phyloP scores from a whole-genome alignment of 179 eudicot genomes.

The Vitellaria paradoxa region DNA sequence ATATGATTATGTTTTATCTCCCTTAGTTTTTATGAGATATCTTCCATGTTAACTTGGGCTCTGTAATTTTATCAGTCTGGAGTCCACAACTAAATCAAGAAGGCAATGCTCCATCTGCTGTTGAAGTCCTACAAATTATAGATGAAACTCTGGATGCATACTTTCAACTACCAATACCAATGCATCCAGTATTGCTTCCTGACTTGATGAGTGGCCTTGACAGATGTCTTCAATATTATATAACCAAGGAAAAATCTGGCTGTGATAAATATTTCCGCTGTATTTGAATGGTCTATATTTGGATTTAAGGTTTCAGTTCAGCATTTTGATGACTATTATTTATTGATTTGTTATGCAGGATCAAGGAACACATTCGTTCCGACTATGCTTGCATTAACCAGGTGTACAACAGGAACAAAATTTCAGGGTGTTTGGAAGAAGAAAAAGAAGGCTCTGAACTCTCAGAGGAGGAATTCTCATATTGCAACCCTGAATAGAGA shows the following conservation, averaged over 20 bases:
- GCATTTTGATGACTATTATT: not conserved
- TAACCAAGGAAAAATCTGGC: constrained; percentile 80
- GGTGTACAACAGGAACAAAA: constrained; percentile 70
- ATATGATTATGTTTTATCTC: not conserved
- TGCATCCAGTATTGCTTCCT: constrained; percentile 90
- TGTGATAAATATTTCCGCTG: constrained; percentile 57
- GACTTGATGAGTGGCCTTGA: constrained; percentile 88
- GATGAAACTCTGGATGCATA: constrained; percentile 86
- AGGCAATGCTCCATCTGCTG: constrained; percentile 82
- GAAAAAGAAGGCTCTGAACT: constrained; percentile 63
- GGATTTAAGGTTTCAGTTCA: not conserved
- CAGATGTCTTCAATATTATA: constrained; percentile 78
- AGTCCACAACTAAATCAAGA: constrained; percentile 79
- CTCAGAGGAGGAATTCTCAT: constrained; percentile 71
- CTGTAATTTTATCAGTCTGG: constrained; percentile 54
- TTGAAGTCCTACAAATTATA: constrained; percentile 64
- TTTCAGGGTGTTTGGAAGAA: constrained; percentile 77
- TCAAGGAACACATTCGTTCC: constrained; percentile 77
- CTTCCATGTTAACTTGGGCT: not conserved
- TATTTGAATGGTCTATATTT: not conserved
- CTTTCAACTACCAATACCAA: constrained; percentile 93
- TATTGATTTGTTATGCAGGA: constrained; percentile 47
- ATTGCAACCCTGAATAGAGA: constrained; percentile 63
- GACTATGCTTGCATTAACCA: constrained; percentile 91
- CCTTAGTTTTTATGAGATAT: not conserved